Percentiles rank a stretch among this genome's conserved stretches.
These are phyloP conservation scores for Ogataea trehaloabstinens DNA, from an alignment of 805 yeast genomes.

Conservation along the genomic window DNA sequence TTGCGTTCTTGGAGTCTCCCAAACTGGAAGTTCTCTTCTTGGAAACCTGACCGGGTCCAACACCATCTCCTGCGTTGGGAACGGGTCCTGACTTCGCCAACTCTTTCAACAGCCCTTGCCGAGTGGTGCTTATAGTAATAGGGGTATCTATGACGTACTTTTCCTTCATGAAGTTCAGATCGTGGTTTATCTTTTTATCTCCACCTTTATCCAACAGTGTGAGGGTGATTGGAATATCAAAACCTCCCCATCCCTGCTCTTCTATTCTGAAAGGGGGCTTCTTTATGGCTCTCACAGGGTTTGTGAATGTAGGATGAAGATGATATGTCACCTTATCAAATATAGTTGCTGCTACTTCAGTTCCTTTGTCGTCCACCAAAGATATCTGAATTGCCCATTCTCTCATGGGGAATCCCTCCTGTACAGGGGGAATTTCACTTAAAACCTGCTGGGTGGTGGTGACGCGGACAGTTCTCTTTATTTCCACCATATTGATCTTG, in stretches of 20 bases:
- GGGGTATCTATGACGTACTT: constrained; percentile 76
- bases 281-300: constrained; percentile 79
- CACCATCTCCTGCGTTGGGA: constrained; percentile 38
- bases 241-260: constrained; percentile 99
- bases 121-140: constrained; percentile 70
- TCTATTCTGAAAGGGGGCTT: constrained; percentile 82
- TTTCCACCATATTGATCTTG: constrained; percentile 44
- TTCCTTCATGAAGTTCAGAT: constrained; percentile 79
- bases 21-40: constrained; percentile 12
- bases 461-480: constrained; percentile 83
- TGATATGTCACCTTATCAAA: constrained; percentile 92
- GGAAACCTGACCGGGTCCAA: constrained; percentile 5
- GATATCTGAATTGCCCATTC: constrained; percentile 83
- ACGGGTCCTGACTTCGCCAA: constrained; percentile 81
- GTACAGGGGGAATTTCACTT: constrained; percentile 78
- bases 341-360: constrained; percentile 79
- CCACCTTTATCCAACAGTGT: constrained; percentile 84
- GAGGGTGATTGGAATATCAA: constrained; percentile 79
- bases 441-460: constrained; percentile 82
- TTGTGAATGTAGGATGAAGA: constrained; percentile 90
- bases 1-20: constrained; percentile 39
- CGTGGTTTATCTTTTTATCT: constrained; percentile 83
- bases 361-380: constrained; percentile 75
- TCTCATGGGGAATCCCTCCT: constrained; percentile 91
- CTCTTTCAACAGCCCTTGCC: constrained; percentile 68